Evolutionary conservation across 2,329 filamentous ascomycete species (phyloP).

Genomic region (Dothiorella sarmentorum): DNA sequence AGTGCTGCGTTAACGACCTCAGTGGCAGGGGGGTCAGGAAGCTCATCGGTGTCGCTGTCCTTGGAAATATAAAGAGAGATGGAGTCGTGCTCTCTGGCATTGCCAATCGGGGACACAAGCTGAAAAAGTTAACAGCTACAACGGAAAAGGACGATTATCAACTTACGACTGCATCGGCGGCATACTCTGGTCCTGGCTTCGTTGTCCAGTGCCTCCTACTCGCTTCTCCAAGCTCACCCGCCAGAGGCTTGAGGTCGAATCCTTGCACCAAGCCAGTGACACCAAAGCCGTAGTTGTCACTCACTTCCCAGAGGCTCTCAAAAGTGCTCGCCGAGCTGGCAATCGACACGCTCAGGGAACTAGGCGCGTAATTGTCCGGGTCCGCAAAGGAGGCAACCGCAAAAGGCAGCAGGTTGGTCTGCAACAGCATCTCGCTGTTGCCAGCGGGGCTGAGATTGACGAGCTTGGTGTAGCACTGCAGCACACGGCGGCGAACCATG

Average conservation of each 20-base stretch:
- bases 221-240: slow-evolving; percentile 52
- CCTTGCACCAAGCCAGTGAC: slow-evolving; percentile 81
- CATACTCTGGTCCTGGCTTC: slow-evolving; percentile 59
- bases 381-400: slow-evolving; percentile 91
- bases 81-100: slow-evolving; percentile 85
- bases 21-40: slow-evolving; percentile 79
- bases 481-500: slow-evolving; percentile 87
- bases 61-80: slow-evolving; percentile 69
- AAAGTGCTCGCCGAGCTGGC: slow-evolving; percentile 86
- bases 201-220: slow-evolving; percentile 49
- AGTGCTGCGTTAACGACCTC: slow-evolving; percentile 95
- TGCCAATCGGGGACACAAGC: slow-evolving; percentile 63
- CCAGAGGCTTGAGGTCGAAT: slow-evolving; percentile 67
- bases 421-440: slow-evolving; percentile 78
- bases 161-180: slow-evolving; percentile 52
- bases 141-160: slow-evolving; percentile 1
- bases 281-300: slow-evolving; percentile 91
- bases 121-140: slow-evolving; percentile 25
- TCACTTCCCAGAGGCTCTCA: slow-evolving; percentile 91
- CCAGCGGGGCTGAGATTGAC: slow-evolving; percentile 83
- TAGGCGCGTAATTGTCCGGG: slow-evolving; percentile 77
- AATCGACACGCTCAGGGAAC: slow-evolving; percentile 73
- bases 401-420: slow-evolving; percentile 86
- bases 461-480: slow-evolving; percentile 92
- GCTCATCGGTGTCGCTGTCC: slow-evolving; percentile 39